Evolutionary conservation across 2,329 filamentous ascomycete genomes (phyloP).

Genomic region (Aspergillus tamarii): DNA sequence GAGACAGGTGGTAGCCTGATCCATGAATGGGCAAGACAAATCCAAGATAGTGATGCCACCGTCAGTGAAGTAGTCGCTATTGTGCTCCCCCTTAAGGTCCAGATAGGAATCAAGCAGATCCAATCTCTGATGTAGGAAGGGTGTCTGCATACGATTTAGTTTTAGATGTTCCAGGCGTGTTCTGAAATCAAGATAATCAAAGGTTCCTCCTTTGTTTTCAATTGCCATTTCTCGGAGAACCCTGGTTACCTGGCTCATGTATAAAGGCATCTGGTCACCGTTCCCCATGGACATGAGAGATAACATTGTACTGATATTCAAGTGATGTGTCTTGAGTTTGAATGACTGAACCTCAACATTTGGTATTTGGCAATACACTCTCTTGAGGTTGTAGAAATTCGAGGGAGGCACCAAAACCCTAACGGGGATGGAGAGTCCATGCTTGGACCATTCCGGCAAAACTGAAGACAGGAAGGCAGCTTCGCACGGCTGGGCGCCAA

Average conservation of each 20-base stretch:
- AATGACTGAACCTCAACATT: constrained; percentile 18
- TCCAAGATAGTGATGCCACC: constrained; percentile 64
- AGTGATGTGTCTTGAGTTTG: constrained; percentile 34
- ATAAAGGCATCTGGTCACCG: constrained; percentile 50
- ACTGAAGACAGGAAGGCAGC: constrained; percentile 57
- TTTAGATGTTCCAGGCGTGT: constrained; percentile 36
- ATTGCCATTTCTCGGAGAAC: constrained; percentile 57
- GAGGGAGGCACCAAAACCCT: constrained; percentile 56
- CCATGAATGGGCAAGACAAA: constrained; percentile 72
- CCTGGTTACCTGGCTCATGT: constrained; percentile 48
- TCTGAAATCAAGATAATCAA: constrained; percentile 54
- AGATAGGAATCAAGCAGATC: constrained; percentile 68
- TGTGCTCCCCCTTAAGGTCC: constrained; percentile 28
- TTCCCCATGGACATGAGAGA: constrained; percentile 58
- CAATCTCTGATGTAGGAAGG: constrained; percentile 62
- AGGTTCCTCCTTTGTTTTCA: constrained; percentile 35
- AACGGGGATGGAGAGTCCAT: constrained; percentile 44
- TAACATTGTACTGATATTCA: constrained; percentile 58
- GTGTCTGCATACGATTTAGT: constrained; percentile 55
- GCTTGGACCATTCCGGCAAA: constrained; percentile 20
- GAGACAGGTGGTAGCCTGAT: constrained; percentile 66
- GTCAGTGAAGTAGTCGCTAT: constrained; percentile 18
- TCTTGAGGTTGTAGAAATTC: constrained; percentile 48
- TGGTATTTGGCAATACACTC: constrained; percentile 47
- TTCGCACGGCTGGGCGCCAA: constrained; percentile 52